Evolutionary conservation across 805 yeast genomes (phyloP), one percentile per base, ranked within the genome.

Genomic region (Wickerhamiella brachini): DNA sequence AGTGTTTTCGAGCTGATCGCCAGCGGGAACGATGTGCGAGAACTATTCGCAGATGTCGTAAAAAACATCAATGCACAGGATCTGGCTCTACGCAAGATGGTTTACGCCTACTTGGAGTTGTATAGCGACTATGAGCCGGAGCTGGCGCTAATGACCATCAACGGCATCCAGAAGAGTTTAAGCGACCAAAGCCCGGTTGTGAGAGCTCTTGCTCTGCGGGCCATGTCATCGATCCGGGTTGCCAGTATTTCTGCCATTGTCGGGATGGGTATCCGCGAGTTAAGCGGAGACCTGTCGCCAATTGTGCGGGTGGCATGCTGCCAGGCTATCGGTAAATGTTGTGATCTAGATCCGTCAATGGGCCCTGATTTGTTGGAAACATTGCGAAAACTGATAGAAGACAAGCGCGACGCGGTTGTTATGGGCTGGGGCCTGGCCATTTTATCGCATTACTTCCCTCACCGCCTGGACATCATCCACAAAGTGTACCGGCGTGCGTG

Each of bases 111-210:
- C 58, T 68, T 93, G 47, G 69, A 81, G 44, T 73, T 84, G 51
- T 87, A 79, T 63, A 93, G 95, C 22, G 94, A 86, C 55, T 65
- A 72, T 51, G 89, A 86, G 57, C 95, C 93, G 9, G 95, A 89
- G 63, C 75, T 85, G n/a, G 93, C 97, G 2, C 73, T 93, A 20
- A 71, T 93, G 45, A 80, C 95, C 0, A 85, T 93, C 56, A 93
- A 93, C 65, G 85, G 97, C 0, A 84, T 93, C 47, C 98, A 93
- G 65, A 87, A 85, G 65, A 74, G 86, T 1, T 67, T 90, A 26
- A 71, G 75, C 9, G 95, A 87, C 58, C 78, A 79, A 56, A 76
- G 75, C 54, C 83, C 94, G 1, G 73, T 77, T 10, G 70, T 75
- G 17, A 71, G 97, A 55, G 76, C 89, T 2, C 70, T 85, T 51